A percentile compares a stretch with the other conserved stretches of the same genome.
Conservation (phyloP, 2,329 filamentous ascomycete species). For the Periglandula ipomoeae region DNA sequence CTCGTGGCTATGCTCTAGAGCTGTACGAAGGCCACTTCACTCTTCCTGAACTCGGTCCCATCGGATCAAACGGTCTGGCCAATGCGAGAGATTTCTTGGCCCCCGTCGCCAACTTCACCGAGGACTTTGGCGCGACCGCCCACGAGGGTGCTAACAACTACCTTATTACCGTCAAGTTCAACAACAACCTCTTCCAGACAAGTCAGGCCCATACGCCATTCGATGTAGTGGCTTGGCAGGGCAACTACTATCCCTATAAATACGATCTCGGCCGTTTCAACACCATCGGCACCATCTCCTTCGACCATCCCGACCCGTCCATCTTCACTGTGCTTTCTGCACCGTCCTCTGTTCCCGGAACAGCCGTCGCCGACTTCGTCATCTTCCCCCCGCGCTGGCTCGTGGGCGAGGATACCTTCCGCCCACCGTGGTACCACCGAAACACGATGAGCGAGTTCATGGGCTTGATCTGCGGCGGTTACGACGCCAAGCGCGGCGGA, state of each 20-base stretch:
- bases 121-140: constrained; percentile 37
- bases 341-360: constrained; percentile 58
- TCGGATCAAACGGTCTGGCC: constrained; percentile 66
- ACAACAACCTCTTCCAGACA: constrained; percentile 54
- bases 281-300: constrained; percentile 62
- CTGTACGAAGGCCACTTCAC: constrained; percentile 64
- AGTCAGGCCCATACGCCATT: constrained; percentile 64
- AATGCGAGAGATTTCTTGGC: constrained; percentile 68
- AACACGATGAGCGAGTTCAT: constrained; percentile 61
- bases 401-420: constrained; percentile 60
- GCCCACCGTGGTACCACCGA: constrained; percentile 64
- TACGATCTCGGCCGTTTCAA: constrained; percentile 74
- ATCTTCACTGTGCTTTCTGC: constrained; percentile 66
- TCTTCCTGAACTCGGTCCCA: constrained; percentile 64
- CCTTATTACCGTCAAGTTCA: constrained; percentile 53
- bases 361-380: constrained; percentile 62
- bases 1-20: constrained; percentile 66
- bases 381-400: constrained; percentile 67
- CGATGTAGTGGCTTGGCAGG: constrained; percentile 75
- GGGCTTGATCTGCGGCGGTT: constrained; percentile 47
- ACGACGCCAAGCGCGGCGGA: constrained; percentile 51
- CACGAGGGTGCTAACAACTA: constrained; percentile 22
- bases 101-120: constrained; percentile 59
- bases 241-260: constrained; percentile 72
- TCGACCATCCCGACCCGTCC: constrained; percentile 69